Evolutionary conservation across 2,329 filamentous ascomycete genomes (phyloP).

Genomic region (Phyllosticta ampelicida): DNA sequence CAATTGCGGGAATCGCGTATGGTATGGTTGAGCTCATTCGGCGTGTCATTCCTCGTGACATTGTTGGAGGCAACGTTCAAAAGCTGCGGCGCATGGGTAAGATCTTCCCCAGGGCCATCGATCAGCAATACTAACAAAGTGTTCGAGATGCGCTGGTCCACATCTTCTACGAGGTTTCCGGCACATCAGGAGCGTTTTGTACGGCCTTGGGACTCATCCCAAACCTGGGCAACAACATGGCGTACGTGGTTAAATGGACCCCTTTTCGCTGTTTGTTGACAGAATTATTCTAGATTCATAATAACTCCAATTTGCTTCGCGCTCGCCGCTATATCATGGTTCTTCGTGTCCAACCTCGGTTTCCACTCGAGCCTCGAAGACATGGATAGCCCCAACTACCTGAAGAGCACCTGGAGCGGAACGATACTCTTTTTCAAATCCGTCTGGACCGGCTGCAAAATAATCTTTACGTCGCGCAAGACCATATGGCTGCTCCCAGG

Average conservation of each 20-base stretch:
- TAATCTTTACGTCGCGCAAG: slow-evolving; percentile 37
- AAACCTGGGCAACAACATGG: slow-evolving; percentile 40
- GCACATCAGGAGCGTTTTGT: slow-evolving; percentile 38
- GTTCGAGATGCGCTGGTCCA: slow-evolving; percentile 29
- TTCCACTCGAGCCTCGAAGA: slow-evolving; percentile 20
- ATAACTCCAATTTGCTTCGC: slow-evolving; percentile 38
- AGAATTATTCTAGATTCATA: no score
- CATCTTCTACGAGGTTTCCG: slow-evolving; percentile 40
- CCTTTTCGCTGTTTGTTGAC: no score
- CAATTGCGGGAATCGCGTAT: slow-evolving; percentile 28
- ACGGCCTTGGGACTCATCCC: slow-evolving; percentile 43
- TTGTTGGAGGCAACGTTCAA: slow-evolving; percentile 41
- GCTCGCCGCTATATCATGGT: slow-evolving; percentile 33
- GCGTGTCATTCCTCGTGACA: slow-evolving; percentile 40
- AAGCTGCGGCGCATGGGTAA: slow-evolving; percentile 37
- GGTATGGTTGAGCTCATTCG: slow-evolving; percentile 45
- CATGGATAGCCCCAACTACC: slow-evolving; percentile 23
- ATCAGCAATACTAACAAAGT: not conserved
- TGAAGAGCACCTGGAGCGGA: slow-evolving; percentile 29
- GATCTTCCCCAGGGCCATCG: not conserved
- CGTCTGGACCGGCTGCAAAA: slow-evolving; percentile 35
- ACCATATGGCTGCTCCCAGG: slow-evolving; percentile 42
- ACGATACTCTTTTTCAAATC: slow-evolving; percentile 37
- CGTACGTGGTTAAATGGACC: slow-evolving; percentile 37
- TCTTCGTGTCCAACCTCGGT: slow-evolving; percentile 35